These are phyloP conservation scores for Aspergillus sclerotialis DNA, from an alignment of 2,329 filamentous ascomycete species.

Conservation along the genomic window DNA sequence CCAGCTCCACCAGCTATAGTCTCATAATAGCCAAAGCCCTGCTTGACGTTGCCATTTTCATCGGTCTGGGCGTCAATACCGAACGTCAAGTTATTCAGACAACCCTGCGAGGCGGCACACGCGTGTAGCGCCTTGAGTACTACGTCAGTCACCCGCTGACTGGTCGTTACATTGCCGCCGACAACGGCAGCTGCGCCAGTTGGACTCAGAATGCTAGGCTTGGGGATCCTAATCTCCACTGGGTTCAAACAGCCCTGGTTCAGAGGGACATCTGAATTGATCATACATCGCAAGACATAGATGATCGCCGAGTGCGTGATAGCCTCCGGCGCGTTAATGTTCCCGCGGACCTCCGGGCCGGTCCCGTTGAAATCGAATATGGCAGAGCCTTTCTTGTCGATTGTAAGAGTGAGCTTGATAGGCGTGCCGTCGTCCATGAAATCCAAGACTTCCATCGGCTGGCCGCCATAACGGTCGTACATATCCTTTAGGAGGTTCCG, in stretches of 20 bases:
- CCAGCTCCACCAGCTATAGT: constrained; percentile 77
- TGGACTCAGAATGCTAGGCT: constrained; percentile 65
- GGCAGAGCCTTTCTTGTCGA: constrained; percentile 67
- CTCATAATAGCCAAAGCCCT: constrained; percentile 81
- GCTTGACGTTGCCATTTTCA: constrained; percentile 48
- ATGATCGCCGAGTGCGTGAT: constrained; percentile 81
- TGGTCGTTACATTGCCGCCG: constrained; percentile 73
- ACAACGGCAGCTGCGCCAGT: constrained; percentile 73
- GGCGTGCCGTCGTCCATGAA: constrained; percentile 84
- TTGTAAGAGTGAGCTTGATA: constrained; percentile 67
- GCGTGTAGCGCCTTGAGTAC: constrained; percentile 73
- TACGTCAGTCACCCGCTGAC: constrained; percentile 74
- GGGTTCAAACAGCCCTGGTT: constrained; percentile 80
- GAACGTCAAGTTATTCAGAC: constrained; percentile 80
- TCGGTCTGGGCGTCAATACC: constrained; percentile 60
- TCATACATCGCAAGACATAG: constrained; percentile 74
- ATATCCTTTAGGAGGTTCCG: constrained; percentile 66
- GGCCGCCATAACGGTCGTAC: constrained; percentile 59
- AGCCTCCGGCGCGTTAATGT: constrained; percentile 74
- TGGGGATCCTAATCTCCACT: constrained; percentile 63
- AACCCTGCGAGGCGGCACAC: constrained; percentile 71
- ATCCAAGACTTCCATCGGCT: constrained; percentile 66
- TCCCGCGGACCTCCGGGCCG: constrained; percentile 70
- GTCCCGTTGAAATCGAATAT: constrained; percentile 74
- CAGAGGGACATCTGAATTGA: constrained; percentile 73